Conservation (phyloP, 2,329 filamentous ascomycete genomes). For the Erysiphe pulchra region DNA sequence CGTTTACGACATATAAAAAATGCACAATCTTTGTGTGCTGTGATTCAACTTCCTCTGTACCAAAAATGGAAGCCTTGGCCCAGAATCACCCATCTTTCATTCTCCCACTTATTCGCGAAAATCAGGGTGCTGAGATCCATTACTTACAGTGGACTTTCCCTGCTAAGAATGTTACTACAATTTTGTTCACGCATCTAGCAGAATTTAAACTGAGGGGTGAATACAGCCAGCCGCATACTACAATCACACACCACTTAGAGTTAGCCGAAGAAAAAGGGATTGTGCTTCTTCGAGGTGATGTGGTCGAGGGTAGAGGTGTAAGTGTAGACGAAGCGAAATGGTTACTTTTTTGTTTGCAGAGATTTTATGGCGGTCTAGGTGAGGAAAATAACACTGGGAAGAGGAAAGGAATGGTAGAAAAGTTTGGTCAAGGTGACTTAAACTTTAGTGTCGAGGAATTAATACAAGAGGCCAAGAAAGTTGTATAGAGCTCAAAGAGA, state of each 20-base stretch:
- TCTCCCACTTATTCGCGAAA: slow-evolving; percentile 49
- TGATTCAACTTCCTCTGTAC: slow-evolving; percentile 53
- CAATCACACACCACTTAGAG: slow-evolving; percentile 75
- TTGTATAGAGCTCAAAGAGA: slow-evolving; percentile 19
- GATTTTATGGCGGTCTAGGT: slow-evolving; percentile 54
- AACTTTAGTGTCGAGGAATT: slow-evolving; percentile 64
- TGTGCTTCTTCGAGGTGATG: slow-evolving; percentile 64
- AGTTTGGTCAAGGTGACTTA: slow-evolving; percentile 56
- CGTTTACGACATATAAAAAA: slow-evolving; percentile 59
- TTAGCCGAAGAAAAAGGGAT: slow-evolving; percentile 46
- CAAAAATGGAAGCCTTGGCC: slow-evolving; percentile 42
- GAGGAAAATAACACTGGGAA: slow-evolving; percentile 23
- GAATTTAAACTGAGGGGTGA: slow-evolving; percentile 82
- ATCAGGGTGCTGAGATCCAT: slow-evolving; percentile 66
- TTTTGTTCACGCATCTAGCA: slow-evolving; percentile 82
- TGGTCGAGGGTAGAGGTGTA: slow-evolving; percentile 53
- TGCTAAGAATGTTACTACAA: slow-evolving; percentile 36
- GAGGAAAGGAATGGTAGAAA: slow-evolving; percentile 47
- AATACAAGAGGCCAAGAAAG: slow-evolving; percentile 69
- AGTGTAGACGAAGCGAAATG: slow-evolving; percentile 63
- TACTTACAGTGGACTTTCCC: slow-evolving; percentile 95
- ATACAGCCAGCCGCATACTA: slow-evolving; percentile 79
- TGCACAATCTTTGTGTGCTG: slow-evolving; percentile 56
- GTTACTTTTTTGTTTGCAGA: slow-evolving; percentile 77
- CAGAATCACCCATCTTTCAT: slow-evolving; percentile 67